Evolutionary conservation across 441 rosid species (phyloP).

Genomic region (Gossypium schwendimanii): DNA sequence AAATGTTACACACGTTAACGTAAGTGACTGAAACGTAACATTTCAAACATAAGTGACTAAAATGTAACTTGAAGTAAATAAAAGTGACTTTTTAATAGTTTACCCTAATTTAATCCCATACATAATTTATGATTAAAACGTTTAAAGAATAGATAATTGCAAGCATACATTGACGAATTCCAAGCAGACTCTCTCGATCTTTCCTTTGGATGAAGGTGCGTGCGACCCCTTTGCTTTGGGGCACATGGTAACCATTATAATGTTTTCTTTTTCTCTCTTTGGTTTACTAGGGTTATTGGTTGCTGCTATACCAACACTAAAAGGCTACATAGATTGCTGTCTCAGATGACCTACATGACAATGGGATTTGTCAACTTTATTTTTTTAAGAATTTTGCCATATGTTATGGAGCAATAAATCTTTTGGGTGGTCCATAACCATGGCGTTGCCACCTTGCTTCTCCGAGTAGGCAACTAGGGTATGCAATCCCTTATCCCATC

Average conservation of each 20-base stretch:
- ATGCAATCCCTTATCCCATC: too few relatives aligned
- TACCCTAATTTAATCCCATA: conserved; percentile 19
- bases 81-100: too few relatives aligned
- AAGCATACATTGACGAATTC: conserved; percentile 24
- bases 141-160: conserved; percentile 24
- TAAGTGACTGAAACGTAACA: too few relatives aligned
- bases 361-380: background rate
- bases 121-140: conserved; percentile 19
- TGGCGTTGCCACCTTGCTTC: background rate
- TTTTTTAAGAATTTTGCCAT: background rate
- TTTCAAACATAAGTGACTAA: too few relatives aligned
- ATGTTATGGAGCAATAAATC: too few relatives aligned
- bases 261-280: background rate
- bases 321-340: conserved; percentile 18
- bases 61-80: too few relatives aligned
- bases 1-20: too few relatives aligned
- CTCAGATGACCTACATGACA: conserved; percentile 11
- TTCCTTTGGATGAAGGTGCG: conserved; percentile 12
- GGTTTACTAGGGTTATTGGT: background rate
- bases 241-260: conserved; percentile 40
- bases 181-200: conserved; percentile 31
- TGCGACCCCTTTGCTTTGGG: conserved; percentile 15
- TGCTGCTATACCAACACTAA: background rate
- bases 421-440: background rate
- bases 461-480: too few relatives aligned